These are phyloP conservation scores for Diplosphaera chodatii DNA, from an alignment of 139 green algal genomes.

Conservation along the genomic window DNA sequence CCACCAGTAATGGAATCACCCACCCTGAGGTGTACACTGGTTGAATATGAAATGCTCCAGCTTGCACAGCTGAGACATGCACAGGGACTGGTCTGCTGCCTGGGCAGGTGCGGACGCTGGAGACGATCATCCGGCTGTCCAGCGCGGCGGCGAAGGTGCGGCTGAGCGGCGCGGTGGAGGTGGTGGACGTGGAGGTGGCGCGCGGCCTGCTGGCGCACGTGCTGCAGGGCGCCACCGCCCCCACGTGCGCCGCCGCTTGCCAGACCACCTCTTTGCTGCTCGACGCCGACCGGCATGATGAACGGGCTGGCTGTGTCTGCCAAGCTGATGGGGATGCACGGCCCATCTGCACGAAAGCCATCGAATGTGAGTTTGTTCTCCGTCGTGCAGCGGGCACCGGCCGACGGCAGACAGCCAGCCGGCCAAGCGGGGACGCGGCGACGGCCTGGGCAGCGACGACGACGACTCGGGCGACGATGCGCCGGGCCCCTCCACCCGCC, in stretches of 20 bases:
- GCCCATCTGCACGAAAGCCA: too few species aligned
- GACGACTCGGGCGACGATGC: background rate
- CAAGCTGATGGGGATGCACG: too few species aligned
- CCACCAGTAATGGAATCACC: too few species aligned
- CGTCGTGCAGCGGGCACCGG: too few species aligned
- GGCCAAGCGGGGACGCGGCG: background rate
- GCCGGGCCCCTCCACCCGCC: background rate
- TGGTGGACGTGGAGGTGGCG: slow-evolving; percentile 26
- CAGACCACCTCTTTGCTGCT: too few species aligned
- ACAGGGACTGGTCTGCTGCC: too few species aligned
- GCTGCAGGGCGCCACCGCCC: background rate
- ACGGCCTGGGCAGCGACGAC: background rate
- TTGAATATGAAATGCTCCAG: too few species aligned
- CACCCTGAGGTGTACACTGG: too few species aligned
- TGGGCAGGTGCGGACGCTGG: slow-evolving; percentile 73
- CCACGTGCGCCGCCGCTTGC: background rate
- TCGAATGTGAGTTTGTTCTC: too few species aligned
- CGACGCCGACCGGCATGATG: too few species aligned
- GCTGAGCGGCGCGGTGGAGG: slow-evolving; percentile 24
- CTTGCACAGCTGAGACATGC: too few species aligned
- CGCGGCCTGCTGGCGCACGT: slow-evolving; percentile 11
- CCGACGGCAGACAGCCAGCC: background rate
- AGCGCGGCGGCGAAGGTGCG: slow-evolving; percentile 88
- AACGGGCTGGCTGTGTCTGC: too few species aligned
- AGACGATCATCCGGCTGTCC: slow-evolving; percentile 93